Conservation (phyloP, 228 moss, liverwort and hornwort genomes). For the Sphagnum magellanicum region DNA sequence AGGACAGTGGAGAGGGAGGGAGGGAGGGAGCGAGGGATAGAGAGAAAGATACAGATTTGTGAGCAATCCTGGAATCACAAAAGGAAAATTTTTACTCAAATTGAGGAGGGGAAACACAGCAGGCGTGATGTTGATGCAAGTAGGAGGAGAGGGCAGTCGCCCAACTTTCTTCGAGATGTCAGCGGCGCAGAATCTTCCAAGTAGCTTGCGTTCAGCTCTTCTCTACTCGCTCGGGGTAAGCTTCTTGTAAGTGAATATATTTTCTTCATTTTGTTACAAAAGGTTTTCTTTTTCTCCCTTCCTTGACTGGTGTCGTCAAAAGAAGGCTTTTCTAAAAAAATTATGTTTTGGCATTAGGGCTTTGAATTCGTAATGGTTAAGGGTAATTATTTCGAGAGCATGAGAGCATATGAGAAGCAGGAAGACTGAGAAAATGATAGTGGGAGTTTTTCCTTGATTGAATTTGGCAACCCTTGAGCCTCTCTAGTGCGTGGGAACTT, state of each 20-base stretch:
- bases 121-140: conserved; percentile 92
- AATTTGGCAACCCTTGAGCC: too few species aligned
- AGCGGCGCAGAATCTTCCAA: conserved; percentile 89
- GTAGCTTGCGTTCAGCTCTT: conserved; percentile 84
- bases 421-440: too few species aligned
- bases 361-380: too few species aligned
- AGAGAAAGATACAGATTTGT: not conserved
- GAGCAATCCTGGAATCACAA: not conserved
- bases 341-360: too few species aligned
- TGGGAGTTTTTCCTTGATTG: too few species aligned
- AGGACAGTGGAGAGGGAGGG: not conserved
- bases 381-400: too few species aligned
- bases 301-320: too few species aligned
- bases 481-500: too few species aligned
- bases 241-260: not conserved
- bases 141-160: conserved; percentile 94
- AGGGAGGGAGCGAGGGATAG: not conserved
- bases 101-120: not conserved
- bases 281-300: too few species aligned
- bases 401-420: too few species aligned
- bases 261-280: too few species aligned
- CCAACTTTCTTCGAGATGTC: conserved; percentile 99
- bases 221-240: conserved; percentile 87
- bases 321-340: too few species aligned
- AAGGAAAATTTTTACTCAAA: not conserved